These are phyloP conservation scores for Sugiyamaella xylanicola DNA, from an alignment of 1,139 yeast genomes.

Conservation along the genomic window DNA sequence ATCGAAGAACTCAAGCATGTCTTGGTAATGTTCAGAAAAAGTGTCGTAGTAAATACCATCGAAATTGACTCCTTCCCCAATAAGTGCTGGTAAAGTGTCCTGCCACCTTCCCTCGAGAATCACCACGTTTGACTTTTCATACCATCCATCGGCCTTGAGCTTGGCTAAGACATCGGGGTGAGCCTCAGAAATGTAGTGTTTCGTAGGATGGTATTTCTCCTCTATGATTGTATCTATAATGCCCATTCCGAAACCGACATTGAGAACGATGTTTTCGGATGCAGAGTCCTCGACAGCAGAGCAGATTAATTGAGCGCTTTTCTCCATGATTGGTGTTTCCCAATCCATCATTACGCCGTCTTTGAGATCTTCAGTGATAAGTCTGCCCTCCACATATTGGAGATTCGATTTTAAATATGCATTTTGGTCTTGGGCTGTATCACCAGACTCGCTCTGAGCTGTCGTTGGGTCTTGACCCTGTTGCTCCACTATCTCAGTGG, in stretches of 20 bases:
- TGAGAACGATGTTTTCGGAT: slow-evolving; percentile 57
- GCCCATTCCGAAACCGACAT: slow-evolving; percentile 97
- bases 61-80: slow-evolving; percentile 70
- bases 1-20: slow-evolving; percentile 85
- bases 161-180: slow-evolving; percentile 86
- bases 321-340: slow-evolving; percentile 82
- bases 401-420: slow-evolving; percentile 68
- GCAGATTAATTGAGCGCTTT: slow-evolving; percentile 55
- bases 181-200: slow-evolving; percentile 89
- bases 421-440: slow-evolving; percentile 50
- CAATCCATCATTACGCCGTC: slow-evolving; percentile 99
- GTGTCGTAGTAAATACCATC: slow-evolving; percentile 95
- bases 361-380: slow-evolving; percentile 67
- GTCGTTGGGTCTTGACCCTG: too few relatives aligned
- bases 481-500: too few relatives aligned
- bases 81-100: slow-evolving; percentile 65
- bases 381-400: slow-evolving; percentile 68
- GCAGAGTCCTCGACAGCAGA: slow-evolving; percentile 12
- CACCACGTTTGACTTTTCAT: slow-evolving; percentile 67
- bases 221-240: slow-evolving; percentile 83
- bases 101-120: slow-evolving; percentile 92
- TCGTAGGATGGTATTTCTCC: slow-evolving; percentile 53
- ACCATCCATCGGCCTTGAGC: slow-evolving; percentile 80
- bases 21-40: slow-evolving; percentile 82
- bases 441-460: slow-evolving; percentile 22